A percentile compares a stretch with the other conserved stretches of the same genome.
Evolutionary conservation across 1,139 yeast species (phyloP).

Genomic region (Kodamaea sp.): DNA sequence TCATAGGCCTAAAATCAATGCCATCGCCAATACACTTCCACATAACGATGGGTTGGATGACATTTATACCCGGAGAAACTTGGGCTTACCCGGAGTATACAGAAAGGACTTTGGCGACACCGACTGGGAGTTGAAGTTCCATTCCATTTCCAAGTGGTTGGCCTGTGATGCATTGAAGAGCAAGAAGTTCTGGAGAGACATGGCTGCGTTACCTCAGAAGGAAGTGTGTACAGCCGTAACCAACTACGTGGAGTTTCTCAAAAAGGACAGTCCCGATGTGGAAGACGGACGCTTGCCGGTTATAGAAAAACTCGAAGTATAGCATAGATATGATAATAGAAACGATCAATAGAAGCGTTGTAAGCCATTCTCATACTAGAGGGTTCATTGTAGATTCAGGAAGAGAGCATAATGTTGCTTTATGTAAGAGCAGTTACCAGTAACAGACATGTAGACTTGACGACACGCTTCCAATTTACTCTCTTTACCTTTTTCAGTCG

Average conservation of each 20-base stretch:
- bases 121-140: slow-evolving; percentile 40
- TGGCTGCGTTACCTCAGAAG: slow-evolving; percentile 20
- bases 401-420: too few relatives aligned
- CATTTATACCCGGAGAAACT: slow-evolving; percentile 15
- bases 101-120: slow-evolving; percentile 16
- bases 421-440: too few relatives aligned
- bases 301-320: neutral
- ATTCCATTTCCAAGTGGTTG: slow-evolving; percentile 34
- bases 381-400: too few relatives aligned
- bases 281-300: slow-evolving; percentile 6
- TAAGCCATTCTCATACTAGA: too few relatives aligned
- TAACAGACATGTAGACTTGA: too few relatives aligned
- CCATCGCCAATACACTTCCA: slow-evolving; percentile 24
- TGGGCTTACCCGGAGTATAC: slow-evolving; percentile 18
- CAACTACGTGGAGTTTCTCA: slow-evolving; percentile 30
- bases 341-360: too few relatives aligned
- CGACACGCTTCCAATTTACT: too few relatives aligned
- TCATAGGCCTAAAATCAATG: slow-evolving; percentile 44
- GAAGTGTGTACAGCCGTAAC: slow-evolving; percentile 27
- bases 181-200: slow-evolving; percentile 23
- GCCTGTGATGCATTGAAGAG: slow-evolving; percentile 32
- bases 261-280: slow-evolving; percentile 18
- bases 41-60: slow-evolving; percentile 13
- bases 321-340: too few relatives aligned
- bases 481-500: too few relatives aligned